Evolutionary conservation across 148 eudicot genomes (phyloP), one percentile per base, ranked within the genome.

Genomic region (Amaranthus palmeri): DNA sequence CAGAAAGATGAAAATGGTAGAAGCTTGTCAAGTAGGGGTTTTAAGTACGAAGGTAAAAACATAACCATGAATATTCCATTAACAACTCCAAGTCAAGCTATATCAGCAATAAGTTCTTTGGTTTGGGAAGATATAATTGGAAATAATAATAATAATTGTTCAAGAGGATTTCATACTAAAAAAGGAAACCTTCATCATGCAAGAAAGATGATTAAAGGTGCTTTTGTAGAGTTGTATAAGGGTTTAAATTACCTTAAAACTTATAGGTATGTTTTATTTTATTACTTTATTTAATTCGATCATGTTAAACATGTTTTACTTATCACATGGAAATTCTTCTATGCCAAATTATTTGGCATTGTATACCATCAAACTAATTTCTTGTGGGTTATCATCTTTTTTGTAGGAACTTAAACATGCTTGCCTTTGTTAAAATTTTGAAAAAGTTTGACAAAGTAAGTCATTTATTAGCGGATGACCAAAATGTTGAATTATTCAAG

Each of bases 371-470:
- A 64, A 3, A 81, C 64, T 70, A n/a, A 65, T n/a, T 49, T 3
- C 49, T 56, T 36, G 55, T 71, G 36, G 78, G 41, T 79, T 44
- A 72, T 68, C 77, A 49, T 80, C 72, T 68, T 72, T 68, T 72
- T 77, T 78, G 57, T 83, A 95, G 99, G 97, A 89, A 89, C 83
- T 81, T 95, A 82, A 95, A 95, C 88, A 85, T 91, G 97, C 90
- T 92, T 77, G 96, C 96, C 67, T 95, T 95, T 62, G 89, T 71
- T 45, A 95, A 92, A 80, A 92, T 95, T 43, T 79, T 95, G 79
- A 87, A 95, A 86, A 95, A 92, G 78, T 85, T 92, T 68, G 99
- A 95, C 86, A 92, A 88, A 86, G 99, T 92, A 81, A 85, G 97
- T 75, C 40, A 61, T 70, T 66, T 71, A 55, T 54, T 60, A 25